A percentile compares a stretch with the other conserved stretches of the same genome.
Conservation (phyloP, 2,329 filamentous ascomycete genomes). For the Calycina herbarum region DNA sequence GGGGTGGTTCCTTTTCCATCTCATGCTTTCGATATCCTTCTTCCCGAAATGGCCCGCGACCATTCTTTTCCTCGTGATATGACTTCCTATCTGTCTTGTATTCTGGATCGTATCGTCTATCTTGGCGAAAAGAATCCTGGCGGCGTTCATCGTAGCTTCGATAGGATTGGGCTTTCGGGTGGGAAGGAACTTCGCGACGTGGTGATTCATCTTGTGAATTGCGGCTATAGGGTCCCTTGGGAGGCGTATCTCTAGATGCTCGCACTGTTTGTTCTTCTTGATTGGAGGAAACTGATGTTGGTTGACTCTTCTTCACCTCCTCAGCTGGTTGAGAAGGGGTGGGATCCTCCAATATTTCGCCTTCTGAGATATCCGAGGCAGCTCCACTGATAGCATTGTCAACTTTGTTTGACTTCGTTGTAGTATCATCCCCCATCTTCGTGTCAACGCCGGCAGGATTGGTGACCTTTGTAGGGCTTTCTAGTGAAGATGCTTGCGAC, state of each 20-base stretch:
- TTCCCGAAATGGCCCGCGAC: constrained; percentile 17
- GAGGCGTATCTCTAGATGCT: constrained; percentile 8
- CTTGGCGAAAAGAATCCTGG: constrained; percentile 26
- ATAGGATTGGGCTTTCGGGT: constrained; percentile 19
- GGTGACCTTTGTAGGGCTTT: constrained; percentile 25
- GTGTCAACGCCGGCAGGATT: constrained; percentile 22
- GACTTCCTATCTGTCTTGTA: constrained; percentile 26
- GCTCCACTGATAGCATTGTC: constrained; percentile 20
- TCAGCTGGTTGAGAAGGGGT: constrained; percentile 20
- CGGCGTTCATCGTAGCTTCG: constrained; percentile 26
- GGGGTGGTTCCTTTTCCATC: not conserved
- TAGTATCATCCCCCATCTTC: constrained; percentile 13
- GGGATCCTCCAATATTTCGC: constrained; percentile 38
- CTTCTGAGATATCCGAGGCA: constrained; percentile 32
- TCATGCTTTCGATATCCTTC: constrained; percentile 12
- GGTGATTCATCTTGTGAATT: constrained; percentile 22
- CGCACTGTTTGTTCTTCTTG: constrained; percentile 16
- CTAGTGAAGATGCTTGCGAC: constrained; percentile 27
- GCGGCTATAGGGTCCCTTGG: constrained; percentile 10
- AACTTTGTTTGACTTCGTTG: constrained; percentile 14
- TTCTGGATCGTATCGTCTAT: constrained; percentile 19
- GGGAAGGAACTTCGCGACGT: constrained; percentile 22
- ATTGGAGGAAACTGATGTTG: constrained; percentile 18
- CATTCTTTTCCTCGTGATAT: constrained; percentile 23
- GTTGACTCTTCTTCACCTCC: constrained; percentile 23